phyloP scores from a whole-genome alignment of 495 filamentous ascomycete species.

The Parathielavia appendiculata region DNA sequence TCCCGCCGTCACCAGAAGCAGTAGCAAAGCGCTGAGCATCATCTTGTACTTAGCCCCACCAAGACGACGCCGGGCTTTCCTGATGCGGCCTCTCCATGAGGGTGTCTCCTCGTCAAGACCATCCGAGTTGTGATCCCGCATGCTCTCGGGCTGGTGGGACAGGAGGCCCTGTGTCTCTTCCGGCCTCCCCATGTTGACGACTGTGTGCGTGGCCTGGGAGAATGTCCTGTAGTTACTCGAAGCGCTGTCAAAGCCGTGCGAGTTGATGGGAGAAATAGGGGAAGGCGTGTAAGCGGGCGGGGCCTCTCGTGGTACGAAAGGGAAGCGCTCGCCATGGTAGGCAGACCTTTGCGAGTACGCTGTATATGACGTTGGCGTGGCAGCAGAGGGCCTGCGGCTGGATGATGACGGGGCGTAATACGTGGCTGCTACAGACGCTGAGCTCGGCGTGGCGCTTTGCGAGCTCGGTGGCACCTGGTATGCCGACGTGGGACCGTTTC shows the following conservation, averaged over 20 bases:
- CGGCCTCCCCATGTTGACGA: slow-evolving; percentile 35
- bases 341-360: slow-evolving; percentile 13
- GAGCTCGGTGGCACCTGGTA: slow-evolving; percentile 5
- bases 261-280: slow-evolving; percentile 27
- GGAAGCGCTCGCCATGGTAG: slow-evolving; percentile 18
- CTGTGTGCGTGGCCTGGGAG: slow-evolving; percentile 2
- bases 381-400: slow-evolving; percentile 21
- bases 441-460: slow-evolving; percentile 2
- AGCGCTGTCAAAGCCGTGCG: slow-evolving; percentile 6
- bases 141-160: slow-evolving; percentile 38
- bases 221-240: slow-evolving; percentile 41
- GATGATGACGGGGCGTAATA: slow-evolving; percentile 25
- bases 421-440: slow-evolving; percentile 16
- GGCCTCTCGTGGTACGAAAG: slow-evolving; percentile 37
- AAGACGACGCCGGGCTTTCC: slow-evolving; percentile 20
- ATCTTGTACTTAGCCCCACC: slow-evolving; percentile 27
- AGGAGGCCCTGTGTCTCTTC: slow-evolving; percentile 37
- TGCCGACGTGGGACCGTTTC: not conserved
- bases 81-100: slow-evolving; percentile 33
- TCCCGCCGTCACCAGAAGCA: slow-evolving; percentile 31
- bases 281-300: slow-evolving; percentile 46
- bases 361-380: slow-evolving; percentile 24
- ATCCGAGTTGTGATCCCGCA: slow-evolving; percentile 22
- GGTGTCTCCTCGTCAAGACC: slow-evolving; percentile 7
- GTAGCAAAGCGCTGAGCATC: slow-evolving; percentile 21